Evolutionary conservation across 2,329 filamentous ascomycete species (phyloP).

Genomic region (Claviceps maximensis): DNA sequence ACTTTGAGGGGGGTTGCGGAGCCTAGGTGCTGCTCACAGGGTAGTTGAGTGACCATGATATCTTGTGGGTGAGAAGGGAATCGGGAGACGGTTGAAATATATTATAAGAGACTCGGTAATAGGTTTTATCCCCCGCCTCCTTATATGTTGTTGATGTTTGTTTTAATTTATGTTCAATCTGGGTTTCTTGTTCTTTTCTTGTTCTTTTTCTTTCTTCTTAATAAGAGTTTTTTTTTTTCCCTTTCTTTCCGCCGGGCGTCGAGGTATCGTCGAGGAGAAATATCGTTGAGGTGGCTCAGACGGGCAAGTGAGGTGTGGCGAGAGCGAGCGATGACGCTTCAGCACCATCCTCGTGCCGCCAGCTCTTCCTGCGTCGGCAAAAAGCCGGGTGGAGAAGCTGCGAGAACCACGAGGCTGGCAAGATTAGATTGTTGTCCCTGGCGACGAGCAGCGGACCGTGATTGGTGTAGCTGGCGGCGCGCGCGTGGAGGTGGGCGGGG

Average conservation of each 20-base stretch:
- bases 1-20: background rate
- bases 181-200: background rate
- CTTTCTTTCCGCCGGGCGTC: background rate
- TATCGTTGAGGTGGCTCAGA: background rate
- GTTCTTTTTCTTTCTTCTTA: background rate
- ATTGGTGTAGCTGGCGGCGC: background rate
- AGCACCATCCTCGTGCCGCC: too few species aligned
- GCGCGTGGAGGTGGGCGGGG: background rate
- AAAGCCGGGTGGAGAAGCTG: background rate
- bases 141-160: too few species aligned
- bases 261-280: background rate
- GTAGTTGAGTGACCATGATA: conserved; percentile 33
- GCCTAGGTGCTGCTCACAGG: conserved; percentile 25
- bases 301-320: background rate
- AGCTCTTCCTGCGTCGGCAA: background rate
- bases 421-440: conserved; percentile 8
- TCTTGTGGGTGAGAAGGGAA: background rate
- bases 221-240: background rate
- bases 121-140: too few species aligned
- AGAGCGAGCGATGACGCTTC: conserved; percentile 4
- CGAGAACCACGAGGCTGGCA: too few species aligned
- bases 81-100: conserved; percentile 4
- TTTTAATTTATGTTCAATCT: background rate
- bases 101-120: too few species aligned
- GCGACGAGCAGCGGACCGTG: background rate